A percentile compares a stretch with the other conserved stretches of the same genome.
phyloP scores from a whole-genome alignment of 2,329 filamentous ascomycete species.

The Cercospora sp. region DNA sequence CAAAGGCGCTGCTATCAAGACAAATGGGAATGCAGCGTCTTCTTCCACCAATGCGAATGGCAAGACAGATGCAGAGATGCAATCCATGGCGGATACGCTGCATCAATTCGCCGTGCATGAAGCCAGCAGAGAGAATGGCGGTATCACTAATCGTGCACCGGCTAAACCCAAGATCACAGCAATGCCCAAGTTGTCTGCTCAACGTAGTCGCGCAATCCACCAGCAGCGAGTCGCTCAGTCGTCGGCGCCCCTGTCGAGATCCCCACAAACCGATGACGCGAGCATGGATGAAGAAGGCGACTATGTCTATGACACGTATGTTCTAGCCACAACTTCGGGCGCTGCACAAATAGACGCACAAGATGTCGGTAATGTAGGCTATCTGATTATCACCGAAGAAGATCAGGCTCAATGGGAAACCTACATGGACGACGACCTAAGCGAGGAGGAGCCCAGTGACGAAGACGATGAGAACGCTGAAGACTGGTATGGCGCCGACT shows the following conservation, averaged over 20 bases:
- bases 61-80: constrained; percentile 16
- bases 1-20: constrained; percentile 25
- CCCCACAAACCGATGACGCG: constrained; percentile 37
- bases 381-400: constrained; percentile 53
- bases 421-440: constrained; percentile 56
- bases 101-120: constrained; percentile 36
- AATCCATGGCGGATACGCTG: constrained; percentile 32
- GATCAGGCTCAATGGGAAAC: constrained; percentile 60
- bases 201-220: constrained; percentile 33
- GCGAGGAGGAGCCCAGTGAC: constrained; percentile 57
- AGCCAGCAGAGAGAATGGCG: constrained; percentile 20
- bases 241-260: constrained; percentile 10
- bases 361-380: constrained; percentile 43
- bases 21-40: constrained; percentile 3
- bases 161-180: constrained; percentile 30
- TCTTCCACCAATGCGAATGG: not conserved
- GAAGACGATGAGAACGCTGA: constrained; percentile 70
- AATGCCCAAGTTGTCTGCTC: constrained; percentile 32
- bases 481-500: constrained; percentile 76
- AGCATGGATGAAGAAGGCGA: constrained; percentile 52
- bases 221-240: constrained; percentile 23
- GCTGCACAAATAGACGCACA: constrained; percentile 33
- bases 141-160: constrained; percentile 5
- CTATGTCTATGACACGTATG: constrained; percentile 64
- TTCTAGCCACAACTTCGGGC: constrained; percentile 45